These are phyloP conservation scores for Backusella parvicylindrica DNA, from an alignment of 192 early-diverging fungal genomes.

Conservation along the genomic window DNA sequence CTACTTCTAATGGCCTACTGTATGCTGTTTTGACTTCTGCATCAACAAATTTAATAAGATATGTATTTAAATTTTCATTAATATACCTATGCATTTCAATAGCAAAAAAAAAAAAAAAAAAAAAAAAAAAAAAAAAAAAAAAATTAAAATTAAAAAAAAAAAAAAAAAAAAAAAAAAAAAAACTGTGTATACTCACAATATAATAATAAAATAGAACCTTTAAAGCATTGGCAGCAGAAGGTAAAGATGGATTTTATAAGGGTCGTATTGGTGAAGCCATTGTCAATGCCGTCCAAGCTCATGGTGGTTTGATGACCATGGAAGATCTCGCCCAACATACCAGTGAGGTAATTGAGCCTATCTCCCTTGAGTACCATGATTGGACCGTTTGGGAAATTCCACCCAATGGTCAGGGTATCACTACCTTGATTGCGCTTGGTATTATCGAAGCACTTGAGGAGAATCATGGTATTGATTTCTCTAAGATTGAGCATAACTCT, in stretches of 20 bases:
- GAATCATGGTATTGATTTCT: conserved; percentile 36
- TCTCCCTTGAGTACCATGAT: conserved; percentile 61
- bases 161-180: no score
- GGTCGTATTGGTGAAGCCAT: conserved; percentile 68
- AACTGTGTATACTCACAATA: no score
- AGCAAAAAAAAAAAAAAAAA: not conserved
- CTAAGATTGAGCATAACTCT: conserved; percentile 48
- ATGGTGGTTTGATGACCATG: conserved; percentile 62
- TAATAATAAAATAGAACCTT: conserved; percentile 58
- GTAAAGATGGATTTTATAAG: conserved; percentile 66
- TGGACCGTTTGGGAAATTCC: conserved; percentile 64
- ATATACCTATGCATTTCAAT: not conserved
- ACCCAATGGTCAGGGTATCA: conserved; percentile 75
- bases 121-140: no score
- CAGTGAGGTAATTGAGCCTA: conserved; percentile 51
- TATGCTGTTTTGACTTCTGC: not conserved
- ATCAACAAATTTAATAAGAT: not conserved
- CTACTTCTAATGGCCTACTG: not conserved
- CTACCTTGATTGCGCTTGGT: conserved; percentile 66
- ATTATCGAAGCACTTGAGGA: conserved; percentile 57
- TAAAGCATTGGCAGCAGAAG: conserved; percentile 53
- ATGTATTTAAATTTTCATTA: conserved; percentile 2
- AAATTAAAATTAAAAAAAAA: no score
- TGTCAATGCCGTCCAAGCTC: conserved; percentile 44
- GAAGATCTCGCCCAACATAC: conserved; percentile 61